A percentile compares a stretch with the other conserved stretches of the same genome.
Conservation (phyloP, 1,139 yeast species). For the Hansenula sp. region DNA sequence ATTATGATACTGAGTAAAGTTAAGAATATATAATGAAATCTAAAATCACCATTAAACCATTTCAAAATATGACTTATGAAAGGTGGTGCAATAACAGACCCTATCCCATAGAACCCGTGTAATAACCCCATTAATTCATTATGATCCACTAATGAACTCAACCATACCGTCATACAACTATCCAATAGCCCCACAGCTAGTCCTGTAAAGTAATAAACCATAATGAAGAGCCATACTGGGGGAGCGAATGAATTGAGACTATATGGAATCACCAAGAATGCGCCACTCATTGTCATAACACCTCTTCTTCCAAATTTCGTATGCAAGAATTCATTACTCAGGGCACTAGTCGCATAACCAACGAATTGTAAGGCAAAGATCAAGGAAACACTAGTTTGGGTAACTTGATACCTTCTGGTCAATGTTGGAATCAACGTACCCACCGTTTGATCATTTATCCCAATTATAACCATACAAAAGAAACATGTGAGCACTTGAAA, state of each 20-base stretch:
- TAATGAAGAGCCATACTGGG: slow-evolving; percentile 34
- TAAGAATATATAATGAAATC: slow-evolving; percentile 10
- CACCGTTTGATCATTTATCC: slow-evolving; percentile 54
- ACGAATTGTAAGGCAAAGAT: slow-evolving; percentile 31
- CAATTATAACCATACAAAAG: slow-evolving; percentile 40
- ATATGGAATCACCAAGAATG: slow-evolving; percentile 14
- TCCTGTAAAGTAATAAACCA: slow-evolving; percentile 44
- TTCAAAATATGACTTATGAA: slow-evolving; percentile 43
- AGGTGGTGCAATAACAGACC: slow-evolving; percentile 65
- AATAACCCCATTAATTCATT: slow-evolving; percentile 63
- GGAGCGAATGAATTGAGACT: slow-evolving; percentile 27
- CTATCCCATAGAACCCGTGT: slow-evolving; percentile 69
- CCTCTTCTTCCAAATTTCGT: slow-evolving; percentile 25
- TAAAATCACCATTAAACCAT: slow-evolving; percentile 21
- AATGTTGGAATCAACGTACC: slow-evolving; percentile 53
- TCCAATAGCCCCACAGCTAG: slow-evolving; percentile 60
- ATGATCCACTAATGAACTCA: slow-evolving; percentile 52
- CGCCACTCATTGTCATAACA: slow-evolving; percentile 18
- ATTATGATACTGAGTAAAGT: slow-evolving; percentile 1
- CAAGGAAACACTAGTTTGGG: slow-evolving; percentile 33
- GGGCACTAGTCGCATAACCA: slow-evolving; percentile 32
- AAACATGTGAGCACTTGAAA: slow-evolving; percentile 39
- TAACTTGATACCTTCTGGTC: slow-evolving; percentile 39
- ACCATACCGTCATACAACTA: slow-evolving; percentile 55
- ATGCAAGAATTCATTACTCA: slow-evolving; percentile 26